phyloP scores from a whole-genome alignment of 1,284 basidiomycete genomes.

The Boletus albobrunnescens region DNA sequence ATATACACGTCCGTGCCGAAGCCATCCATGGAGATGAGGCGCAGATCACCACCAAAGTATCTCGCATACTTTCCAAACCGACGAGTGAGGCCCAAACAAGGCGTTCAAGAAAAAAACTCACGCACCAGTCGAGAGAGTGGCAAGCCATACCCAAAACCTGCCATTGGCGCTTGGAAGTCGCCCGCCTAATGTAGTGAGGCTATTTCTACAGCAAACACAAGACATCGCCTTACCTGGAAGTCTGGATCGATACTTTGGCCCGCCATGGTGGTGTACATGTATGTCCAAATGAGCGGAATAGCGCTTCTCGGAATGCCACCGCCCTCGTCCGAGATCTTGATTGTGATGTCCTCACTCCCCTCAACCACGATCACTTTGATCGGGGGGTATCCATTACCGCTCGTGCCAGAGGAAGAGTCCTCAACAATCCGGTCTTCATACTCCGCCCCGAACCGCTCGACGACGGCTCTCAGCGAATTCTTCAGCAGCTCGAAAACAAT shows the following conservation, averaged over 20 bases:
- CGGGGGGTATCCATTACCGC: conserved; percentile 61
- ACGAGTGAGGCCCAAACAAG: conserved; percentile 4
- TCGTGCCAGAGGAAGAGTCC: conserved; percentile 6
- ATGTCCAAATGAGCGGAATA: conserved; percentile 96
- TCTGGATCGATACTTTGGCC: conserved; percentile 83
- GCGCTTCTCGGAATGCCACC: conserved; percentile 94
- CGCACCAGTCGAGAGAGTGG: conserved; percentile 85
- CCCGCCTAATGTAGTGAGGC: too few species aligned
- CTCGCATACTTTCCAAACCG: conserved; percentile 68
- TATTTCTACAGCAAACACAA: not conserved
- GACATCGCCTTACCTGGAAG: conserved; percentile 44
- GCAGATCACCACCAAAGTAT: conserved; percentile 96
- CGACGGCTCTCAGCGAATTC: conserved; percentile 95
- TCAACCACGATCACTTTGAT: conserved; percentile 98
- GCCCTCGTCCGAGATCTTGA: conserved; percentile 97
- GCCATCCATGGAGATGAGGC: conserved; percentile 96
- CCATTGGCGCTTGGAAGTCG: conserved; percentile 98
- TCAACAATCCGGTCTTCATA: conserved; percentile 53
- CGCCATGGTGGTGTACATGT: conserved; percentile 99
- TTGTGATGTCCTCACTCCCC: conserved; percentile 93
- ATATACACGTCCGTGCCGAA: conserved; percentile 92
- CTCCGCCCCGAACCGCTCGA: conserved; percentile 87
- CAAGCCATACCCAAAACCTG: conserved; percentile 93
- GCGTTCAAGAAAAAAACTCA: not conserved
- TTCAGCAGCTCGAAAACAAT: conserved; percentile 99